A percentile compares a stretch with the other conserved stretches of the same genome.
Evolutionary conservation across 202 grass and related monocot species (phyloP).

Genomic region (Digitaria exilis): DNA sequence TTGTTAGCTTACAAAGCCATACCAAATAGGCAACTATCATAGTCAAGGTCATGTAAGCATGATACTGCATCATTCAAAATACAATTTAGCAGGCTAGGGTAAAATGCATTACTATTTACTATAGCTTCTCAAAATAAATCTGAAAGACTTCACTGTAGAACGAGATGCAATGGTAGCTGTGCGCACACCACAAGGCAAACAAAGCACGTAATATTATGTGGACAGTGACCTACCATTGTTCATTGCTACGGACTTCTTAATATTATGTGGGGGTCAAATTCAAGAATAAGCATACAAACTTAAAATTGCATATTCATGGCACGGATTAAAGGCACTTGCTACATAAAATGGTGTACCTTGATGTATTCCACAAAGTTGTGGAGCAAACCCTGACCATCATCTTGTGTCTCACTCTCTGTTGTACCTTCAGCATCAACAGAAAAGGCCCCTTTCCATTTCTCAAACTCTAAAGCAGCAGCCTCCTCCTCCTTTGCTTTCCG

Average conservation of each 20-base stretch:
- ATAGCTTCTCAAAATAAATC: not conserved
- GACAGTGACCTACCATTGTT: not conserved
- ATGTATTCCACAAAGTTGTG: slow-evolving; percentile 97
- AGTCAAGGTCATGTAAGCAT: not conserved
- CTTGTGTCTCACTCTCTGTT: slow-evolving; percentile 87
- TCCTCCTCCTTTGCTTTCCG: slow-evolving; percentile 80
- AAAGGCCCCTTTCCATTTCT: slow-evolving; percentile 95
- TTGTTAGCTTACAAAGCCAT: slow-evolving; percentile 20
- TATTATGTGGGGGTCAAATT: too few relatives aligned
- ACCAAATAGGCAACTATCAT: not conserved
- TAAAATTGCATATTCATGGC: not conserved
- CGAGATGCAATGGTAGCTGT: not conserved
- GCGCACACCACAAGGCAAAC: too few relatives aligned
- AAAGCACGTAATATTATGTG: not conserved
- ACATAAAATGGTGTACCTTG: slow-evolving; percentile 55
- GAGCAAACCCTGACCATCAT: slow-evolving; percentile 73
- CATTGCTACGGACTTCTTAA: too few relatives aligned
- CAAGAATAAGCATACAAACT: not conserved
- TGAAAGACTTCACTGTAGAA: not conserved
- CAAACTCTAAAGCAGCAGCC: slow-evolving; percentile 76
- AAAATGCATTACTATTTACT: not conserved
- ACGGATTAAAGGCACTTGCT: too few relatives aligned
- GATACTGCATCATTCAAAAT: not conserved
- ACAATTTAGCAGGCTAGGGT: not conserved
- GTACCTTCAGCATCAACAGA: slow-evolving; percentile 98